phyloP scores from a whole-genome alignment of 2,329 filamentous ascomycete species.

The Colletotrichum sp. region DNA sequence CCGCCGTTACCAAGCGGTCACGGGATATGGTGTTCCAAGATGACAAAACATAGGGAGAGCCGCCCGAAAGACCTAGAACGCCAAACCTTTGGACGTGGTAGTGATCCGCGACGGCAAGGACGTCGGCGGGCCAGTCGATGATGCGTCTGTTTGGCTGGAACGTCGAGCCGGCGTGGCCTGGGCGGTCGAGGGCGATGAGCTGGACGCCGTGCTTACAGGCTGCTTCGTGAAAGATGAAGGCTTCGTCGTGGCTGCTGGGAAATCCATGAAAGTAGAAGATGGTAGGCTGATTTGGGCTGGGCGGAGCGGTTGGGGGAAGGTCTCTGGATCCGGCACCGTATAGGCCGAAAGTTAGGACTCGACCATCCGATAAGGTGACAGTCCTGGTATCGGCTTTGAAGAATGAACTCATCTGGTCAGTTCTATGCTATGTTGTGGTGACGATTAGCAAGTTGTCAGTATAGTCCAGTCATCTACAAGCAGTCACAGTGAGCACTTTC shows the following conservation, averaged over 20 bases:
- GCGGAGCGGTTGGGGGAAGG: background rate
- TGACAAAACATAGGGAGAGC: constrained; percentile 40
- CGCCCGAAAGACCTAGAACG: constrained; percentile 38
- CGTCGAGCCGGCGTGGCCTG: constrained; percentile 45
- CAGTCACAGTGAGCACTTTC: background rate
- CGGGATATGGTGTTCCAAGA: constrained; percentile 34
- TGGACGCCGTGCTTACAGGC: constrained; percentile 31
- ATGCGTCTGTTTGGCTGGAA: constrained; percentile 34
- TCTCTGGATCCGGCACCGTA: background rate
- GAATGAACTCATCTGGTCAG: background rate
- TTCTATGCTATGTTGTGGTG: background rate
- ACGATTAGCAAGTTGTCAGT: background rate
- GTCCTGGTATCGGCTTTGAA: background rate
- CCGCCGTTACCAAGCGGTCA: constrained; percentile 35
- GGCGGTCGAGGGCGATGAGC: constrained; percentile 43
- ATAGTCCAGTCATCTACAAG: background rate
- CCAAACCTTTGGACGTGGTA: constrained; percentile 31
- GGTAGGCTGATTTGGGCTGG: background rate
- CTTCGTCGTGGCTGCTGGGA: constrained; percentile 44
- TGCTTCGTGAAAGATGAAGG: constrained; percentile 24
- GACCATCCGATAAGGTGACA: background rate
- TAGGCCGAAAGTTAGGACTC: background rate
- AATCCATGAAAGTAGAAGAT: constrained; percentile 43
- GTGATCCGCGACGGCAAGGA: constrained; percentile 31
- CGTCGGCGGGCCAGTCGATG: constrained; percentile 37